These are phyloP conservation scores for Hyaloperonospora brassicae DNA, from an alignment of 352 stramenopile species.

Conservation along the genomic window DNA sequence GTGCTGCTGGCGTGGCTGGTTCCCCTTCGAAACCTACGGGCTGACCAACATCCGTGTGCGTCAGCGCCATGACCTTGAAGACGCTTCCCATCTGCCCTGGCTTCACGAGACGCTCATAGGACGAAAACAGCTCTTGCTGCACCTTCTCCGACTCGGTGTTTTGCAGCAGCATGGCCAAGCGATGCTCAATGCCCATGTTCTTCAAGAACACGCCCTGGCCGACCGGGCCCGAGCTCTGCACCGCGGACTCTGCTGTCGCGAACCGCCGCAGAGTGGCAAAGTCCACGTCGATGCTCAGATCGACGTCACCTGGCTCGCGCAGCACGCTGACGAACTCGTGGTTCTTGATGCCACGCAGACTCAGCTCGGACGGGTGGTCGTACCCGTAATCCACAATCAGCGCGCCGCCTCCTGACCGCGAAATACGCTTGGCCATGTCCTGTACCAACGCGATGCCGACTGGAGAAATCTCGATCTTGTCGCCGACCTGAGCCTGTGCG, in stretches of 20 bases:
- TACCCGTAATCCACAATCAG: constrained; percentile 94
- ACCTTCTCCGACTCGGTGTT: constrained; percentile 65
- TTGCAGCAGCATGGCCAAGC: constrained; percentile 86
- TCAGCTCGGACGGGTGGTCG: constrained; percentile 84
- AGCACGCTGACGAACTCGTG: constrained; percentile 92
- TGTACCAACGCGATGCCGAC: constrained; percentile 87
- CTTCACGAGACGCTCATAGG: constrained; percentile 89
- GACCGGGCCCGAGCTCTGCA: constrained; percentile 83
- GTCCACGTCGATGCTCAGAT: constrained; percentile 87
- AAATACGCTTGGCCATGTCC: constrained; percentile 87
- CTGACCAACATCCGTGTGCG: constrained; percentile 40
- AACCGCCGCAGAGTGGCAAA: constrained; percentile 76
- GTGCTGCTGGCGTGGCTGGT: constrained; percentile 1
- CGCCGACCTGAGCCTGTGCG: constrained; percentile 52
- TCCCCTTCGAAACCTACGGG: constrained; percentile 56
- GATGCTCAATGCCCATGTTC: constrained; percentile 92
- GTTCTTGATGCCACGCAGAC: constrained; percentile 90
- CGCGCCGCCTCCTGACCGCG: constrained; percentile 74
- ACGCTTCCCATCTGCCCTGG: constrained; percentile 90
- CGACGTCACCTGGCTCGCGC: constrained; percentile 87
- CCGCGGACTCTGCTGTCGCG: constrained; percentile 40
- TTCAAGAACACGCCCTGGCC: constrained; percentile 90
- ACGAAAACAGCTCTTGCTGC: constrained; percentile 85
- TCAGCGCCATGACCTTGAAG: constrained; percentile 92
- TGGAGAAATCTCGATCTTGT: constrained; percentile 92